A percentile compares a stretch with the other conserved stretches of the same genome.
Evolutionary conservation across 768 basidiomycete genomes (phyloP).

Genomic region (Exidia glandulosa): DNA sequence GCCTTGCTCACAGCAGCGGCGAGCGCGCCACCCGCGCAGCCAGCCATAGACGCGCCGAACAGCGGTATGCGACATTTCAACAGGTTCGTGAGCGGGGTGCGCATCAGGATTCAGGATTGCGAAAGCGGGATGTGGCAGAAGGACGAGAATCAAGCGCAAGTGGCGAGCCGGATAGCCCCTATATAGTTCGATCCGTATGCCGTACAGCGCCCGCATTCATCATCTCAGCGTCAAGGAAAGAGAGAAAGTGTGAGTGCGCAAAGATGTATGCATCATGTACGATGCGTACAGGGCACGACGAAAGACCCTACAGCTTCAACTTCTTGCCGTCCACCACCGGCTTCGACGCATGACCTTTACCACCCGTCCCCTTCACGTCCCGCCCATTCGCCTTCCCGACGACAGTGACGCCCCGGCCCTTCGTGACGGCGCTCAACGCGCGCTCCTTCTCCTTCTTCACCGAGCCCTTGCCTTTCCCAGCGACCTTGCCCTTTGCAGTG

Average conservation of each 20-base stretch:
- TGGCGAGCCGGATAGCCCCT: too few species aligned
- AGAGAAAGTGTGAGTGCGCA: too few species aligned
- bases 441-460: conserved; percentile 77
- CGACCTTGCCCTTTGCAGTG: conserved; percentile 52
- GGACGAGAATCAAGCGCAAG: neutral
- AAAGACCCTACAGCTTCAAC: neutral
- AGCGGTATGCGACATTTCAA: conserved; percentile 29
- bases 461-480: conserved; percentile 34
- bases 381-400: conserved; percentile 51
- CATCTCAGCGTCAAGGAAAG: too few species aligned
- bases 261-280: too few species aligned
- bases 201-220: too few species aligned
- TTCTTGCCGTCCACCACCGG: conserved; percentile 14
- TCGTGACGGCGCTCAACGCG: conserved; percentile 73
- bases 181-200: too few species aligned
- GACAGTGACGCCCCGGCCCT: conserved; percentile 77
- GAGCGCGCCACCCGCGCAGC: conserved; percentile 49
- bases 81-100: neutral
- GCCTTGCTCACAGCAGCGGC: conserved; percentile 52
- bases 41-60: conserved; percentile 60
- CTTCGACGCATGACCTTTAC: neutral
- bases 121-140: neutral
- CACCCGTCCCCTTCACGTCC: neutral
- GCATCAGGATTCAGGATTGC: neutral
- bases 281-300: neutral